Evolutionary conservation across 148 eudicot genomes (phyloP), one percentile per base, ranked within the genome.

Genomic region (Vaccinium myrtillus): DNA sequence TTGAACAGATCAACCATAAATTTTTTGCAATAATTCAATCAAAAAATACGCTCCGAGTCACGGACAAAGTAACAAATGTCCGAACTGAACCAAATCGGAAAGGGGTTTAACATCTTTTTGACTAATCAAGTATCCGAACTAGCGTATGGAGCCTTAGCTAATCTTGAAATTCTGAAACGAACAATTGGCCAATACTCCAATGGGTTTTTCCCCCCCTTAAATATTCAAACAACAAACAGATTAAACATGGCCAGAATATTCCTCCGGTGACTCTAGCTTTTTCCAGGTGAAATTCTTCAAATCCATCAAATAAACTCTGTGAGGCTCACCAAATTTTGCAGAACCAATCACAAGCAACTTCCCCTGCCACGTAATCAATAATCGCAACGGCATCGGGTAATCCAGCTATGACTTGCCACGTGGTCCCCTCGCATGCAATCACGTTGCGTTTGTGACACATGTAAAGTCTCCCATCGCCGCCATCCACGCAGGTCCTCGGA

Each of bases 221-320:
- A 95, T 82, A 43, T 93, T 92, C 83, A 97, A 46, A 51, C 88
- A 88, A 82, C 98, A 94, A 16, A 94, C 94, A 12, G 93, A 84
- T 82, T 92, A 98, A 79, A 95, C 98, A 83, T 92, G 92, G 32
- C 98, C 98, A n/a, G 84, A 75, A 78, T 84, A 93, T 10, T 87
- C 89, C 12, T 82, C 86, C 14, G 97, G 88, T 50, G 82, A 67
- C 16, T 90, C 92, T 5, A 94, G 71, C 82, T 88, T 85, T 43
- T 58, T 85, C 98, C 99, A 97, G 51, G 32, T 82, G 16, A 49
- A 49, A 7, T 67, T 87, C 88, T 90, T 85, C 87, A 91, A 77
- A 75, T 97, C 95, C 86, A 93, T 78, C 86, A 87, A 58, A 75
- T 87, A 93, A 3, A 73, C 89, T 30, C 55, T 67, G n/a, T 90